Conservation (phyloP, 2,329 filamentous ascomycete species). For the Fusarium sp. region DNA sequence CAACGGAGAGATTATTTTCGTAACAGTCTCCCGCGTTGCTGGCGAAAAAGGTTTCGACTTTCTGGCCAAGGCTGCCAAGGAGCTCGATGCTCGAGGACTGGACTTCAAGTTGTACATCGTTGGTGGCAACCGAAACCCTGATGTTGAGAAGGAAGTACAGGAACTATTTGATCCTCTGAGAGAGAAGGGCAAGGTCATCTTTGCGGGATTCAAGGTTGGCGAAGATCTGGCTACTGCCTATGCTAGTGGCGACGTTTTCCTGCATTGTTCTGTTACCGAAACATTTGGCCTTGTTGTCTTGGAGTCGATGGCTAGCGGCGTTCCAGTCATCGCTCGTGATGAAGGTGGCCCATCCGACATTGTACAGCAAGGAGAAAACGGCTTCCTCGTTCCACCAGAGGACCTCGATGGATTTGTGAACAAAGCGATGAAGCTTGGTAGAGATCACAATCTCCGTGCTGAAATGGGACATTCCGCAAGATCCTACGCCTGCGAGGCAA, state of each 20-base stretch:
- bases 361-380: conserved; percentile 71
- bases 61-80: conserved; percentile 68
- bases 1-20: conserved; percentile 74
- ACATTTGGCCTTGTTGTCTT: conserved; percentile 80
- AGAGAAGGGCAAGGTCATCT: conserved; percentile 70
- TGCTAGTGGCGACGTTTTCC: conserved; percentile 77
- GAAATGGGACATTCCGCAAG: conserved; percentile 66
- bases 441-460: conserved; percentile 60
- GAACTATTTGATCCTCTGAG: conserved; percentile 69
- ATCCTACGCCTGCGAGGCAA: conserved; percentile 72
- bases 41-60: conserved; percentile 82
- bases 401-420: conserved; percentile 72
- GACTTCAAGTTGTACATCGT: conserved; percentile 77
- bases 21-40: conserved; percentile 77
- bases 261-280: conserved; percentile 80
- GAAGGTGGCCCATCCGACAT: conserved; percentile 80
- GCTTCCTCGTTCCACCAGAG: conserved; percentile 72
- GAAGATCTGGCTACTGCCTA: conserved; percentile 75
- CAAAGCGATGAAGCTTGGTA: conserved; percentile 65
- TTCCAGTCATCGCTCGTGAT: conserved; percentile 78
- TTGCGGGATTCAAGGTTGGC: conserved; percentile 76
- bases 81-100: conserved; percentile 69
- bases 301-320: conserved; percentile 79
- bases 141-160: conserved; percentile 74
- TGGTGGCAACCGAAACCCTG: conserved; percentile 76